A percentile compares a stretch with the other conserved stretches of the same genome.
Conservation (phyloP, 441 rosid genomes). For the Melastoma candidum region DNA sequence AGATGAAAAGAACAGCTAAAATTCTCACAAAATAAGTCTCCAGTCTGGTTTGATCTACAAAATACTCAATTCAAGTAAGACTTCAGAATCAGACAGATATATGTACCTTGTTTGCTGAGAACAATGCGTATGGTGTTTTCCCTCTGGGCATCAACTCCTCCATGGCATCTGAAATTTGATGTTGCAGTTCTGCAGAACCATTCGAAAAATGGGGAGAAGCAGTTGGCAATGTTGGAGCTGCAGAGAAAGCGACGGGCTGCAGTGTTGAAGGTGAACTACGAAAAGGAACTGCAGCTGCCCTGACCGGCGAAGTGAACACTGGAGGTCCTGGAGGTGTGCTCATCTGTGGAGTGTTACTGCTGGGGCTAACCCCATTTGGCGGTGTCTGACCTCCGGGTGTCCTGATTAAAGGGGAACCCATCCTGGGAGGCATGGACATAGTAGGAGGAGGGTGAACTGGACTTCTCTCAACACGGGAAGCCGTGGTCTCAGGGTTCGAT, state of each 20-base stretch:
- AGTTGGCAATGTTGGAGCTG: conserved; percentile 63
- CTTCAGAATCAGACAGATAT: conserved; percentile 8
- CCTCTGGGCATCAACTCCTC: conserved; percentile 40
- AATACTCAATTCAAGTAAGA: conserved; percentile 3
- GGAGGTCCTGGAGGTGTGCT: conserved; percentile 99
- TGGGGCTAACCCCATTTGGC: conserved; percentile 56
- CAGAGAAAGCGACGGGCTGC: conserved; percentile 77
- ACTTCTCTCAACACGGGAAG: conserved; percentile 33
- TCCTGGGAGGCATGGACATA: conserved; percentile 45
- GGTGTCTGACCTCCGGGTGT: conserved; percentile 38
- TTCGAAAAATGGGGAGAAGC: conserved; percentile 75
- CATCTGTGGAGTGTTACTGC: conserved; percentile 59
- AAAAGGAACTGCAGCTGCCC: conserved; percentile 94
- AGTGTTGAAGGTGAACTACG: conserved; percentile 86
- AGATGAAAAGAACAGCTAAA: neutral
- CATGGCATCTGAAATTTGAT: conserved; percentile 38
- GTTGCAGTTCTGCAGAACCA: conserved; percentile 49
- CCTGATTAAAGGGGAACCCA: conserved; percentile 47
- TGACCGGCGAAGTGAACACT: conserved; percentile 79
- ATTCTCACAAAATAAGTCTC: neutral
- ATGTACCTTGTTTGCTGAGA: conserved; percentile 76
- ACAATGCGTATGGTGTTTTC: conserved; percentile 58
- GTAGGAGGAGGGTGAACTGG: conserved; percentile 31
- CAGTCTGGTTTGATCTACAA: neutral
- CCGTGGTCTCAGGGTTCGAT: conserved; percentile 33